These are phyloP conservation scores for Persicaria tinctoria DNA, from an alignment of 148 eudicot genomes.

Conservation along the genomic window DNA sequence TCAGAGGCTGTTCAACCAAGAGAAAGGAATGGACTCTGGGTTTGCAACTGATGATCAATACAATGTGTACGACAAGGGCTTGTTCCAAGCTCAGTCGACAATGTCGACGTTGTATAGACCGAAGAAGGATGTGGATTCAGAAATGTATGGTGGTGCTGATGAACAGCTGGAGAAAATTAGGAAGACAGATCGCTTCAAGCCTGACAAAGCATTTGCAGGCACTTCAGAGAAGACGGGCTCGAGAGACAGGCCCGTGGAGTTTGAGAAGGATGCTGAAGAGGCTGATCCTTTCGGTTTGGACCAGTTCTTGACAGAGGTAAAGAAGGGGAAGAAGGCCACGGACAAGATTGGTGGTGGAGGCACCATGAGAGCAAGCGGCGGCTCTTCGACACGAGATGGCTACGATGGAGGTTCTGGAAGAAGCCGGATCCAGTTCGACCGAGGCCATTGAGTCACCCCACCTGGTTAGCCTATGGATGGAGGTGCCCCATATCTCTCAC, in stretches of 20 bases:
- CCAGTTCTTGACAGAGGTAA: constrained; percentile 70
- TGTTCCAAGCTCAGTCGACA: constrained; percentile 71
- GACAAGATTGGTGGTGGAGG: constrained; percentile 70
- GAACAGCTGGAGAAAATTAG: constrained; percentile 69
- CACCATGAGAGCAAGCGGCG: constrained; percentile 69
- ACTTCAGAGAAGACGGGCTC: constrained; percentile 52
- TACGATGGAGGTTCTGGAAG: constrained; percentile 50
- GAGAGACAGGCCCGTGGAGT: constrained; percentile 72
- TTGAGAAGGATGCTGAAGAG: constrained; percentile 67
- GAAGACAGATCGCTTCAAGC: constrained; percentile 74
- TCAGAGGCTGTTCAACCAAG: constrained; percentile 78
- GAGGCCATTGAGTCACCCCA: constrained; percentile 21
- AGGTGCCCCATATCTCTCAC: too few species aligned
- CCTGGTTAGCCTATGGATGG: too few species aligned
- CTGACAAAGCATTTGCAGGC: constrained; percentile 63
- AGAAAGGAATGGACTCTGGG: constrained; percentile 85
- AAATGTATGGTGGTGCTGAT: constrained; percentile 70
- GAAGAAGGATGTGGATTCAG: constrained; percentile 59
- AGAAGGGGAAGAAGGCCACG: constrained; percentile 62
- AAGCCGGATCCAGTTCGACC: constrained; percentile 50
- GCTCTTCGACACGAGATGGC: constrained; percentile 59
- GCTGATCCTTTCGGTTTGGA: constrained; percentile 82
- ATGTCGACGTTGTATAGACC: constrained; percentile 70
- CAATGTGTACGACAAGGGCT: constrained; percentile 71
- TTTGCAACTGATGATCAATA: constrained; percentile 80